These are phyloP conservation scores for Epichloe aotearoae DNA, from an alignment of 2,329 filamentous ascomycete genomes.

Conservation along the genomic window DNA sequence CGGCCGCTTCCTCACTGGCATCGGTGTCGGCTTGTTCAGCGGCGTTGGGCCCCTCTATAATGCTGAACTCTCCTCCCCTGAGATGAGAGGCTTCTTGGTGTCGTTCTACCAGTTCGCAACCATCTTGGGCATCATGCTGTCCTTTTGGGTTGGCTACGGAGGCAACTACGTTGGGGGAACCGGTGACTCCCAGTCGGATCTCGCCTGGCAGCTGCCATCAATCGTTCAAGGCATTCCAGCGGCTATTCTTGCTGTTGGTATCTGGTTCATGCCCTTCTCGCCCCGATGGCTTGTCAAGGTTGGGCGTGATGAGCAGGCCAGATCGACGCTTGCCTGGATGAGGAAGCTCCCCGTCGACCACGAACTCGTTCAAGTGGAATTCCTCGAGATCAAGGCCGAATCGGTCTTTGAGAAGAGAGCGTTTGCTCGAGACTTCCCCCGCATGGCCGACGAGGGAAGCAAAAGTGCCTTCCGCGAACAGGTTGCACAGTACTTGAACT, in stretches of 20 bases:
- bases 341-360: slow-evolving; percentile 48
- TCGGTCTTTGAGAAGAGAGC: slow-evolving; percentile 63
- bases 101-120: no score
- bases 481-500: slow-evolving; percentile 36
- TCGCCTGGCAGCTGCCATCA: slow-evolving; percentile 31
- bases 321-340: slow-evolving; percentile 42
- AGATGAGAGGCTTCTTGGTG: no score
- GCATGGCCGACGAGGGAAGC: slow-evolving; percentile 24
- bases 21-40: no score
- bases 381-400: slow-evolving; percentile 72
- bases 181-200: slow-evolving; percentile 19
- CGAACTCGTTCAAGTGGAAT: slow-evolving; percentile 59
- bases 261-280: slow-evolving; percentile 69
- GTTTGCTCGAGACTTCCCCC: slow-evolving; percentile 44
- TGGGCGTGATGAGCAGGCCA: slow-evolving; percentile 53
- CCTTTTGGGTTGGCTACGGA: no score
- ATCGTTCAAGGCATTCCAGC: slow-evolving; percentile 31
- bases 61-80: no score
- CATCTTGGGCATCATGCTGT: no score
- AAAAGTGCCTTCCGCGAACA: slow-evolving; percentile 29
- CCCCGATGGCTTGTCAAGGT: slow-evolving; percentile 66
- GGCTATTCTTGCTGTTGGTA: slow-evolving; percentile 43
- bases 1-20: no score
- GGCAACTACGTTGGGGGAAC: no score
- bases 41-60: no score